phyloP scores from a whole-genome alignment of 768 basidiomycete genomes.

The Tulasnella sp. region DNA sequence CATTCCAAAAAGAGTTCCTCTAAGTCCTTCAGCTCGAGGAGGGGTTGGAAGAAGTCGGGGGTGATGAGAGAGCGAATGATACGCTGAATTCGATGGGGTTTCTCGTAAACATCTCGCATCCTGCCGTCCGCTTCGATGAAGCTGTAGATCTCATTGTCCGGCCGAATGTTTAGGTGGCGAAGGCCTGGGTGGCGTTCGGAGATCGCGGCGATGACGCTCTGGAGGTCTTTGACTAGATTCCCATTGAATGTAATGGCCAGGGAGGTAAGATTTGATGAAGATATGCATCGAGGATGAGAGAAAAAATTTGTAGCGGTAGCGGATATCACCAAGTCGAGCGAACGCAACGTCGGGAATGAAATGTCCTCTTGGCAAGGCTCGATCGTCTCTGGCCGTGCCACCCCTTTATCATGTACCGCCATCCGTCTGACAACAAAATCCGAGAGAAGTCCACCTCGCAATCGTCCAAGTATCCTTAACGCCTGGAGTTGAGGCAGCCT shows the following conservation, averaged over 20 bases:
- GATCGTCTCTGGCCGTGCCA: too few relatives aligned
- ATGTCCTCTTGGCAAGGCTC: neutral
- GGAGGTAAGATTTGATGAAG: neutral
- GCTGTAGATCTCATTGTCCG: neutral
- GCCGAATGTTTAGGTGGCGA: neutral
- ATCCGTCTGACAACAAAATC: too few relatives aligned
- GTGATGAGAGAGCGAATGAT: conserved; percentile 2
- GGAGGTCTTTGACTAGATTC: neutral
- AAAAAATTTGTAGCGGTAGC: neutral
- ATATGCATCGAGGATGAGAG: neutral
- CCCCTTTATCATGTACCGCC: too few relatives aligned
- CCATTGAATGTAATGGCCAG: conserved; percentile 8
- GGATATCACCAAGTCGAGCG: neutral
- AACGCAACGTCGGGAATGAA: neutral
- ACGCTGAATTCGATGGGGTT: conserved; percentile 6
- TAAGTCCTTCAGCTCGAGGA: neutral
- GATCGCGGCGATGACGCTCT: neutral
- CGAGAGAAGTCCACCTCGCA: too few relatives aligned
- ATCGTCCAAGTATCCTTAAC: too few relatives aligned
- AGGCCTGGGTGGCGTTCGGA: neutral
- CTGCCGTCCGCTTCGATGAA: conserved; percentile 11
- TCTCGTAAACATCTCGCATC: conserved; percentile 11
- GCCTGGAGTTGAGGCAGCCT: too few relatives aligned
- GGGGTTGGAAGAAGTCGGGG: neutral
- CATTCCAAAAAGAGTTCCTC: conserved; percentile 12